Percentiles rank a stretch among this genome's conserved stretches.
These are phyloP conservation scores for Pleurozium schreberi DNA, from an alignment of 225 moss, liverwort and hornwort genomes.

Conservation along the genomic window DNA sequence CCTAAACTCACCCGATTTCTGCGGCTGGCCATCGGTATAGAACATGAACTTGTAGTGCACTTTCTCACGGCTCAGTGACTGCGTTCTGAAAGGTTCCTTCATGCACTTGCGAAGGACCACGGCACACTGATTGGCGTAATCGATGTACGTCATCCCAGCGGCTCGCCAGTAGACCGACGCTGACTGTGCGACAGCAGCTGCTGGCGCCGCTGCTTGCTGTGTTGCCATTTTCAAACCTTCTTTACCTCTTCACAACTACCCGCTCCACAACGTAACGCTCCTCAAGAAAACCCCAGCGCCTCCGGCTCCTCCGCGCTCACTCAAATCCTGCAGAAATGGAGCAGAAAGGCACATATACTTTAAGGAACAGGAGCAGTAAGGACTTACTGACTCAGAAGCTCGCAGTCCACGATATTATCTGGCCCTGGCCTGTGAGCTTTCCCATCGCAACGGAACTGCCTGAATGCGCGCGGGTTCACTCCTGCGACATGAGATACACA, in stretches of 20 bases:
- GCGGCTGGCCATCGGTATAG: conserved; percentile 34
- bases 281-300: neutral
- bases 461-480: conserved; percentile 80
- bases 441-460: conserved; percentile 84
- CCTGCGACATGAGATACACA: conserved; percentile 85
- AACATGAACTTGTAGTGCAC: conserved; percentile 55
- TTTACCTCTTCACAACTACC: neutral
- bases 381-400: conserved; percentile 77
- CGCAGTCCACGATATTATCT: conserved; percentile 96
- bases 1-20: conserved; percentile 1
- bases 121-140: conserved; percentile 48
- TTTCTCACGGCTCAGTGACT: conserved; percentile 40
- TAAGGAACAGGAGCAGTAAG: neutral
- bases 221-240: neutral
- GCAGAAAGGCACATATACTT: neutral
- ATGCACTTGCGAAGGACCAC: conserved; percentile 57
- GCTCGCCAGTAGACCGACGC: conserved; percentile 59
- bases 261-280: neutral
- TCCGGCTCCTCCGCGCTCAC: neutral
- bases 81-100: conserved; percentile 74
- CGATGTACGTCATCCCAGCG: conserved; percentile 61
- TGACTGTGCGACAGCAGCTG: neutral
- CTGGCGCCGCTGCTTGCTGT: conserved; percentile 3
- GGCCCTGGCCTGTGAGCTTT: conserved; percentile 88
- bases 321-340: neutral